Evolutionary conservation across 495 filamentous ascomycete genomes (phyloP), one percentile per base, ranked within the genome.

Genomic region (Alectoria sarmentosa): DNA sequence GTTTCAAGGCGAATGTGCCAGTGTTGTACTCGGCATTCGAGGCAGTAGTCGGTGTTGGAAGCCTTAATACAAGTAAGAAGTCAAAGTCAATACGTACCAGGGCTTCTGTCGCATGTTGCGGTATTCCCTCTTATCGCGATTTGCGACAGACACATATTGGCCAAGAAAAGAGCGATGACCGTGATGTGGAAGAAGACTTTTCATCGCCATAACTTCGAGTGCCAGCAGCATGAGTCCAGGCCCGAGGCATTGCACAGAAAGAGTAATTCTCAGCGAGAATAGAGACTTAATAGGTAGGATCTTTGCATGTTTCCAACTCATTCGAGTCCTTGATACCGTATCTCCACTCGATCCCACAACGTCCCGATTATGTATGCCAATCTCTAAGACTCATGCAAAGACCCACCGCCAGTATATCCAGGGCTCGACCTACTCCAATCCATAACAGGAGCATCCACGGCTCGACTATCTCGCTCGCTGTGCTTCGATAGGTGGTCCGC

Each of bases 31-130:
- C 10, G 30, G 19, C 26, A 37, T 48, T 58, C 26, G 36, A 26
- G 37, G 5, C 26, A 3, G 52, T 3, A 7, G 1, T 58, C 19
- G 30, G 30, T 30, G 8, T 19, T 42, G 7, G 19, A 34, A 26
- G 28, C 5, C 34, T 28, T 38, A 11, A 14, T 37, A 17, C n/a
- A 42, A 30, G 19, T 42, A 32, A 37, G 30, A 34, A 44, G 30
- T 46, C 54, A 34, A 46, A 21, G 11, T 32, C n/a, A 32, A 36
- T 23, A 26, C 39, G 19, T 42, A n/a, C 28, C 46, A 1, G 52
- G 28, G 62, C 62, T n/a, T n/a, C 19, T 57, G 44, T 58, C 54
- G 39, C 49, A 32, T 58, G 30, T 64, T 58, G 26, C 54, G 30
- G n/a, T 64, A 64, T 36, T 42, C 30, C 54, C 42, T 58, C 54